Percentiles rank a stretch among this genome's conserved stretches.
Conservation (phyloP, 306 rosid genomes). For the Sicyos edulis region DNA sequence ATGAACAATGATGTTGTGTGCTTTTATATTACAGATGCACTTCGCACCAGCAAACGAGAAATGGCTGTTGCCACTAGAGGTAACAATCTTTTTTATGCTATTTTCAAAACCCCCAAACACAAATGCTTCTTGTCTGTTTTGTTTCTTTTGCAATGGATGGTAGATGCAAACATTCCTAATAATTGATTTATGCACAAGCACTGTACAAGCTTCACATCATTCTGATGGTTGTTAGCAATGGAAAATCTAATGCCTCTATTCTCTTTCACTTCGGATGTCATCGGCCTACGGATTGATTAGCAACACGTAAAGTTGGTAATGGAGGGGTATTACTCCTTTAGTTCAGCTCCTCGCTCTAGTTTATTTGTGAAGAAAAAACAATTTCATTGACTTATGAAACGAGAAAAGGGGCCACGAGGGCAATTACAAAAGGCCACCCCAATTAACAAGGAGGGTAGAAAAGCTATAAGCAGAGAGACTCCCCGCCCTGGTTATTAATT, state of each 20-base stretch:
- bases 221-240: neutral
- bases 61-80: conserved; percentile 97
- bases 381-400: too few species aligned
- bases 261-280: neutral
- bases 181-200: neutral
- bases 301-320: neutral
- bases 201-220: neutral
- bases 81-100: too few species aligned
- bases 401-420: too few species aligned
- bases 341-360: conserved; percentile 8
- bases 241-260: neutral
- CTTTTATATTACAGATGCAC: conserved; percentile 58
- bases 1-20: neutral
- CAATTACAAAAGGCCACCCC: too few species aligned
- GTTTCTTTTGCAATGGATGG: neutral
- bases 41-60: conserved; percentile 85
- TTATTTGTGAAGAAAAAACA: too few species aligned
- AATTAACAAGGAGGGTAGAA: too few species aligned
- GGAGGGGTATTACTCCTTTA: conserved; percentile 9
- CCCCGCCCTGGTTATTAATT: too few species aligned
- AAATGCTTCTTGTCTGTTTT: too few species aligned
- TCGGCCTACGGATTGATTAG: neutral
- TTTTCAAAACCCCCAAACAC: too few species aligned
- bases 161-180: neutral
- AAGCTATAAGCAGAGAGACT: too few species aligned